Conservation (phyloP, 768 basidiomycete genomes). For the Glaciozyma martinii region DNA sequence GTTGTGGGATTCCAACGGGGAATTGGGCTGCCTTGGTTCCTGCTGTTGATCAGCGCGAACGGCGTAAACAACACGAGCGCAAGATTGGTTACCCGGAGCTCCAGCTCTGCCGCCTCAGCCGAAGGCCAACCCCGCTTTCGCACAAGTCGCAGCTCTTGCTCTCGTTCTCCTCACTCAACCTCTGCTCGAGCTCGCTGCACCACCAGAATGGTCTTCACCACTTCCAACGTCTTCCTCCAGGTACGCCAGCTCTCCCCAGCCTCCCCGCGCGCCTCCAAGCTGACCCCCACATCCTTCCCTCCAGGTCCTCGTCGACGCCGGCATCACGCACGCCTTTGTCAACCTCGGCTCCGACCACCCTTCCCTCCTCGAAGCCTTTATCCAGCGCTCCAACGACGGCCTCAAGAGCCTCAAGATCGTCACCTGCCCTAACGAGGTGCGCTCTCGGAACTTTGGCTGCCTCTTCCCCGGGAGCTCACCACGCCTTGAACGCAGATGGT, state of each 20-base stretch:
- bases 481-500: slow-evolving; percentile 50
- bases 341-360: slow-evolving; percentile 75
- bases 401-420: slow-evolving; percentile 49
- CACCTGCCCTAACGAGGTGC: slow-evolving; percentile 58
- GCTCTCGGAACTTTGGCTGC: neutral
- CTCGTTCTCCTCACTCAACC: too few species aligned
- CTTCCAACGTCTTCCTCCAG: slow-evolving; percentile 55
- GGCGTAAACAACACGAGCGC: too few species aligned
- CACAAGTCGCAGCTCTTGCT: too few species aligned
- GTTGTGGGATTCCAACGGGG: too few species aligned
- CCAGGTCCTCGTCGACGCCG: slow-evolving; percentile 34
- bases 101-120: too few species aligned
- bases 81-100: too few species aligned
- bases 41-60: too few species aligned
- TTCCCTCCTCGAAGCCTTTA: slow-evolving; percentile 60
- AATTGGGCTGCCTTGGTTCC: too few species aligned
- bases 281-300: slow-evolving; percentile 44
- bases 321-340: slow-evolving; percentile 42
- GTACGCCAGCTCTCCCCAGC: slow-evolving; percentile 49
- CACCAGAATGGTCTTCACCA: slow-evolving; percentile 44
- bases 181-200: too few species aligned
- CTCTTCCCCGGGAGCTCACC: neutral
- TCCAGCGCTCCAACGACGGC: slow-evolving; percentile 47
- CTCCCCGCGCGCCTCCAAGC: too few species aligned
- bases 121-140: too few species aligned